phyloP scores from a whole-genome alignment of 2,329 filamentous ascomycete genomes.

The Penicillium digitatum region DNA sequence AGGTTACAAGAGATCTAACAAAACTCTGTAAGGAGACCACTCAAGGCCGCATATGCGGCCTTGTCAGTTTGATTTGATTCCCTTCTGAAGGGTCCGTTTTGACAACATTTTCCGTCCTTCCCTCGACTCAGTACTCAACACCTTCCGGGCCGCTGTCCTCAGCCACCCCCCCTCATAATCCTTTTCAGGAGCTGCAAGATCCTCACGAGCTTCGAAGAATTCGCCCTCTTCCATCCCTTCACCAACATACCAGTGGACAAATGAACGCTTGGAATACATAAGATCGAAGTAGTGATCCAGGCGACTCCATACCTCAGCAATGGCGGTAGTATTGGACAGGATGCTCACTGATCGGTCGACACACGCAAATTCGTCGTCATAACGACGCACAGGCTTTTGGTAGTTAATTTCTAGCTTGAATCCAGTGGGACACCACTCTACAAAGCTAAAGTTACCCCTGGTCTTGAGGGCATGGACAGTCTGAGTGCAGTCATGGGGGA shows the following conservation, averaged over 20 bases:
- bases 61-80: background rate
- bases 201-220: conserved; percentile 82
- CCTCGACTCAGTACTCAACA: background rate
- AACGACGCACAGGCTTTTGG: conserved; percentile 54
- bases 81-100: background rate
- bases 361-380: conserved; percentile 51
- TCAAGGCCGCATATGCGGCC: background rate
- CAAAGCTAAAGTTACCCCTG: conserved; percentile 61
- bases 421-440: conserved; percentile 66
- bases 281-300: conserved; percentile 66
- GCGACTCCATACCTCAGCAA: conserved; percentile 61
- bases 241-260: conserved; percentile 74
- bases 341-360: conserved; percentile 57
- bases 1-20: too few relatives aligned
- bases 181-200: conserved; percentile 78
- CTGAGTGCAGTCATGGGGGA: conserved; percentile 58
- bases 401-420: conserved; percentile 68
- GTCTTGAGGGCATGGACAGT: conserved; percentile 59
- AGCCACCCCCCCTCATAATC: conserved; percentile 84
- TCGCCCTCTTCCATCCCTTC: conserved; percentile 92
- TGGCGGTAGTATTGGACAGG: conserved; percentile 65
- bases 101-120: conserved; percentile 1
- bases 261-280: conserved; percentile 66
- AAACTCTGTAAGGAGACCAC: background rate
- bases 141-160: conserved; percentile 22